Evolutionary conservation across 768 basidiomycete genomes (phyloP).

Genomic region (Amanita rubescens): DNA sequence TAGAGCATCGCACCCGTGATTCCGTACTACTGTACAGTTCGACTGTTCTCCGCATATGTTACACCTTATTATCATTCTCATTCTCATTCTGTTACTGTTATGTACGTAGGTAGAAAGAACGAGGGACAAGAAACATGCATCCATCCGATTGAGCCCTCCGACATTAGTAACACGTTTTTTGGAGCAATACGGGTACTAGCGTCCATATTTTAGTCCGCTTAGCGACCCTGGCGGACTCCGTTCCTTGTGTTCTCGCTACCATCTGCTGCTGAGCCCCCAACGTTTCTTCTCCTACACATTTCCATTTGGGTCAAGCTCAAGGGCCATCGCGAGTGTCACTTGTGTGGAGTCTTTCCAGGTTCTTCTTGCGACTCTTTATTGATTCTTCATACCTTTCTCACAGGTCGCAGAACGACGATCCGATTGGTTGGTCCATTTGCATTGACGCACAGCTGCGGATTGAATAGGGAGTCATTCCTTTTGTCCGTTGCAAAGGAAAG

Average conservation of each 20-base stretch:
- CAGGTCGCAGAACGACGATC: no score
- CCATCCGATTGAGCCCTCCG: background rate
- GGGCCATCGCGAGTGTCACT: background rate
- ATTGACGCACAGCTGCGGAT: no score
- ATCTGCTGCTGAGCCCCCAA: background rate
- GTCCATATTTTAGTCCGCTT: background rate
- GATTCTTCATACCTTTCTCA: no score
- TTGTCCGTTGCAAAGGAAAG: no score
- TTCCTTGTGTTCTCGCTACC: background rate
- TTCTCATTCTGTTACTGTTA: background rate
- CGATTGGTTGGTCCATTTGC: no score
- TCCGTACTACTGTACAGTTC: constrained; percentile 7
- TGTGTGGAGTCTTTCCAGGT: no score
- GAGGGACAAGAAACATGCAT: background rate
- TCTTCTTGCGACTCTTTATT: no score
- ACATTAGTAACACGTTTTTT: background rate
- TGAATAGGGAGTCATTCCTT: no score
- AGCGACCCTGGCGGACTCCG: background rate
- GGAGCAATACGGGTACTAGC: background rate
- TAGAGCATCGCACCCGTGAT: constrained; percentile 55
- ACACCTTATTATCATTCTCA: background rate
- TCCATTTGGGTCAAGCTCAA: background rate
- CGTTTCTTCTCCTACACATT: background rate
- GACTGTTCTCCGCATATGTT: background rate
- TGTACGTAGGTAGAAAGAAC: background rate